A percentile compares a stretch with the other conserved stretches of the same genome.
Evolutionary conservation across 345 rosid species (phyloP).

Genomic region (Salix brachista): DNA sequence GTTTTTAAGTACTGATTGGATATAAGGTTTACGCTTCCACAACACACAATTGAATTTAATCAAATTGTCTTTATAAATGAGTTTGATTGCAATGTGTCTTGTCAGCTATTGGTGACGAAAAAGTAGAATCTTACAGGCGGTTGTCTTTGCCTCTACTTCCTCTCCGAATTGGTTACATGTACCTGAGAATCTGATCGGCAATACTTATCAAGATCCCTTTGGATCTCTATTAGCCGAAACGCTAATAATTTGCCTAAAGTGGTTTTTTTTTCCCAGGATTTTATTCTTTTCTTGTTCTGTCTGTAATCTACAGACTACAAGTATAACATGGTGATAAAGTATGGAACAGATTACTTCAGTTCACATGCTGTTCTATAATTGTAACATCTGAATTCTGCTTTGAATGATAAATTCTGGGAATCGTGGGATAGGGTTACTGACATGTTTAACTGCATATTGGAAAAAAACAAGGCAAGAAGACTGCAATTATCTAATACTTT

Average conservation of each 20-base stretch:
- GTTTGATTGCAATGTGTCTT: not conserved
- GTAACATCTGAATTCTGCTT: not conserved
- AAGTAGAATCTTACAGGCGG: not conserved
- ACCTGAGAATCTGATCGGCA: not conserved
- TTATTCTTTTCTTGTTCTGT: not conserved
- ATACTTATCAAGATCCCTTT: not conserved
- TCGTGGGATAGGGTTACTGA: not conserved
- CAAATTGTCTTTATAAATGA: not conserved
- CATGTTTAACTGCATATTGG: not conserved
- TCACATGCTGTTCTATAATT: not conserved
- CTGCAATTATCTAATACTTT: not conserved
- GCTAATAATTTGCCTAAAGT: no score
- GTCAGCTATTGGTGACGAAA: not conserved
- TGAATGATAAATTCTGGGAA: not conserved
- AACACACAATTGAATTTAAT: not conserved
- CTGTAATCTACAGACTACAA: not conserved
- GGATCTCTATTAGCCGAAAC: no score
- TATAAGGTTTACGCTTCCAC: constrained; percentile 7
- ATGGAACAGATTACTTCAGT: not conserved
- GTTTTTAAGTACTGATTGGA: not conserved
- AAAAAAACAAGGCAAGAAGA: no score
- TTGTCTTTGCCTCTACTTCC: not conserved
- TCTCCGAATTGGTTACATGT: not conserved
- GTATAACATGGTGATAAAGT: not conserved
- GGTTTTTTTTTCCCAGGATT: not conserved